phyloP scores from a whole-genome alignment of 169 alveolate genomes.

The Cryptosporidium ryanae region DNA sequence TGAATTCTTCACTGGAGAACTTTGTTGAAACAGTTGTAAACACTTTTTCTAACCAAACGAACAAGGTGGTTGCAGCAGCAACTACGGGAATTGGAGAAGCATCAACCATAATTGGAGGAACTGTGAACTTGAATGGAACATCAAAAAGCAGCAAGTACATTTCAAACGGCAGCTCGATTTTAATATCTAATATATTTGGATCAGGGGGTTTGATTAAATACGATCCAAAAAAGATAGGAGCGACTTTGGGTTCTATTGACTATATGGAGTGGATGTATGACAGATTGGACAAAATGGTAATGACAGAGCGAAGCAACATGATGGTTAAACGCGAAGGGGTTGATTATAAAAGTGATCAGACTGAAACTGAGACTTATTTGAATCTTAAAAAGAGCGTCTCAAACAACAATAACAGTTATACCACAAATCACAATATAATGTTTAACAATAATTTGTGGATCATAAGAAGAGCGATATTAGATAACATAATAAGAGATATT shows the following conservation, averaged over 20 bases:
- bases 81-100: too few species aligned
- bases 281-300: conserved; percentile 31
- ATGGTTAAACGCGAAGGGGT: too few species aligned
- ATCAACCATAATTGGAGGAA: too few species aligned
- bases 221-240: conserved; percentile 22
- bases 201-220: conserved; percentile 7
- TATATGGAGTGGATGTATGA: conserved; percentile 61
- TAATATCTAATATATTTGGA: neutral
- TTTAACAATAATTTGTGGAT: conserved; percentile 60
- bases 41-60: conserved; percentile 46
- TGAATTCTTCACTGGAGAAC: conserved; percentile 39
- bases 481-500: conserved; percentile 27
- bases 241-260: conserved; percentile 59
- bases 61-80: conserved; percentile 49
- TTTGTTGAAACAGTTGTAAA: conserved; percentile 67
- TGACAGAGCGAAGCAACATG: neutral
- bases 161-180: neutral
- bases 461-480: conserved; percentile 30
- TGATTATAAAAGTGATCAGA: too few species aligned
- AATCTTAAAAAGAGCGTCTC: neutral
- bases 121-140: neutral
- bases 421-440: conserved; percentile 44
- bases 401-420: conserved; percentile 1
- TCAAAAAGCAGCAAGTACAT: neutral
- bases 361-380: too few species aligned